phyloP scores from a whole-genome alignment of 2,329 filamentous ascomycete genomes.

The Ambrosiella cleistominuta region DNA sequence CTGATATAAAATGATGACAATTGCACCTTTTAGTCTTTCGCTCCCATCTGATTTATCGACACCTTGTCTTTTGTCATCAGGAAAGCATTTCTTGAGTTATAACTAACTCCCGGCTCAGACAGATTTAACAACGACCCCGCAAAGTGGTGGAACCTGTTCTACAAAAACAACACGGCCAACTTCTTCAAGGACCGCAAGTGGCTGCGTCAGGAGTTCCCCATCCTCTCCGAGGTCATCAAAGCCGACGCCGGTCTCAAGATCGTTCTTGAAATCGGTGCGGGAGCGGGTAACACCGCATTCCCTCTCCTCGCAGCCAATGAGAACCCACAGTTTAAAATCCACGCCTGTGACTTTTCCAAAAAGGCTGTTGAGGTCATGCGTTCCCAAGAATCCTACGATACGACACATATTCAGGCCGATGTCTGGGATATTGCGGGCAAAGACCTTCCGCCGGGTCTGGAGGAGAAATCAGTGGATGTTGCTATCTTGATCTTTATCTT shows the following conservation, averaged over 20 bases:
- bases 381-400: conserved; percentile 50
- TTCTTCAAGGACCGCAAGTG: conserved; percentile 99
- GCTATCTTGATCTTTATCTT: conserved; percentile 96
- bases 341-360: conserved; percentile 93
- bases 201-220: conserved; percentile 87
- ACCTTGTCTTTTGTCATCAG: conserved; percentile 10
- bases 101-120: conserved; percentile 24
- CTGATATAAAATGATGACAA: conserved; percentile 48
- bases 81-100: conserved; percentile 7
- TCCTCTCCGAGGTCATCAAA: conserved; percentile 59
- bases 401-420: conserved; percentile 61
- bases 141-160: conserved; percentile 97
- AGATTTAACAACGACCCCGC: conserved; percentile 82
- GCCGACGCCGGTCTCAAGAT: conserved; percentile 51
- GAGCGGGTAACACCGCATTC: conserved; percentile 92
- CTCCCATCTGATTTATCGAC: conserved; percentile 47
- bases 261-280: conserved; percentile 81
- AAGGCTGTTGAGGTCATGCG: conserved; percentile 90
- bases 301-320: conserved; percentile 71
- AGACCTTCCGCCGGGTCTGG: conserved; percentile 57
- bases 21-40: conserved; percentile 47
- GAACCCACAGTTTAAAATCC: conserved; percentile 65
- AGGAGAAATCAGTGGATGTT: conserved; percentile 69
- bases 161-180: conserved; percentile 91
- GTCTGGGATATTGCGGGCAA: conserved; percentile 80